phyloP scores from a whole-genome alignment of 1,284 basidiomycete genomes.

The Bjerkandera adusta region DNA sequence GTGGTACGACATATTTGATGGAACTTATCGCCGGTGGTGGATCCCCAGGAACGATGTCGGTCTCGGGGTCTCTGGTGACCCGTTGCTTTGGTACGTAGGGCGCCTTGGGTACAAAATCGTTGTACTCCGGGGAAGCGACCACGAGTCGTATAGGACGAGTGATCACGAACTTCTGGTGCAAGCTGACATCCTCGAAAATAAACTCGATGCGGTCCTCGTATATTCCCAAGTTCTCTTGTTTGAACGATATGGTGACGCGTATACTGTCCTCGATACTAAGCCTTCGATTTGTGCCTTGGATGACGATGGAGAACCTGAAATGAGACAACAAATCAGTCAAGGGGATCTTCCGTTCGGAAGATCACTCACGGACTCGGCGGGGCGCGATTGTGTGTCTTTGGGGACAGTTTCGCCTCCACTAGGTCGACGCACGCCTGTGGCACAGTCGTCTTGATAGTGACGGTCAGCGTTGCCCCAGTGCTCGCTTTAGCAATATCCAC shows the following conservation, averaged over 20 bases:
- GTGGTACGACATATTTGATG: slow-evolving; percentile 26
- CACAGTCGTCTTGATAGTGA: slow-evolving; percentile 30
- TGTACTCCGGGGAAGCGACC: slow-evolving; percentile 44
- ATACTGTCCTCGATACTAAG: too few species aligned
- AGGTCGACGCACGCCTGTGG: slow-evolving; percentile 31
- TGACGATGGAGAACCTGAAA: slow-evolving; percentile 34
- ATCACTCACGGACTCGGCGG: slow-evolving; percentile 25
- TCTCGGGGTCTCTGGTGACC: slow-evolving; percentile 36
- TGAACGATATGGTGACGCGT: slow-evolving; percentile 37
- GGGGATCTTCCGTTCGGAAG: too few species aligned
- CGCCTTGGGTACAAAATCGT: slow-evolving; percentile 42
- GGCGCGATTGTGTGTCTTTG: too few species aligned
- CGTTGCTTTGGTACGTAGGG: slow-evolving; percentile 51
- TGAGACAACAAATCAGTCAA: too few species aligned
- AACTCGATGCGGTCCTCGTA: slow-evolving; percentile 42
- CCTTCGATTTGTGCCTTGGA: slow-evolving; percentile 10
- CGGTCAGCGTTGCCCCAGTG: slow-evolving; percentile 20
- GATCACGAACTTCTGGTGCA: slow-evolving; percentile 33
- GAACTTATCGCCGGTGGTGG: slow-evolving; percentile 29
- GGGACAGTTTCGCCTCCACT: slow-evolving; percentile 33
- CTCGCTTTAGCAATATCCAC: slow-evolving; percentile 29
- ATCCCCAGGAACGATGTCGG: slow-evolving; percentile 45
- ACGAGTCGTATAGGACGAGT: slow-evolving; percentile 29
- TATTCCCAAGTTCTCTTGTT: slow-evolving; percentile 40
- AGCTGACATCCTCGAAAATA: slow-evolving; percentile 28